phyloP scores from a whole-genome alignment of 2,329 filamentous ascomycete genomes.

The Arachnopeziza araneosa region DNA sequence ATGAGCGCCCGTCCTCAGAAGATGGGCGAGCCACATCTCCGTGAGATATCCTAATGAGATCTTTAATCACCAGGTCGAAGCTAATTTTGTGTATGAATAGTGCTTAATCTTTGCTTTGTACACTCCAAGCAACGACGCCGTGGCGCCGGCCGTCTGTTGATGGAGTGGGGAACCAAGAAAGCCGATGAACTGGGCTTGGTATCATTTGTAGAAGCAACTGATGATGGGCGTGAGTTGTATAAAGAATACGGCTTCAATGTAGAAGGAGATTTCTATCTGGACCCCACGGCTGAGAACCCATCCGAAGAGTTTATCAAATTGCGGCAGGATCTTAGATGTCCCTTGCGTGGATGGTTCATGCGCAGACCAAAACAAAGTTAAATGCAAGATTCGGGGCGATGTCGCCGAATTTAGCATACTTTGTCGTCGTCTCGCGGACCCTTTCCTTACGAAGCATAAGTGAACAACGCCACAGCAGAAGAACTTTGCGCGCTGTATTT shows the following conservation, averaged over 20 bases:
- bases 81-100: conserved; percentile 11
- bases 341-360: conserved; percentile 1
- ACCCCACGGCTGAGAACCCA: neutral
- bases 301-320: conserved; percentile 1
- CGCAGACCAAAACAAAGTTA: no score
- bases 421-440: no score
- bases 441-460: no score
- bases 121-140: conserved; percentile 24
- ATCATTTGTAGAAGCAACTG: conserved; percentile 1
- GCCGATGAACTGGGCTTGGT: conserved; percentile 6
- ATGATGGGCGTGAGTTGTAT: conserved; percentile 6
- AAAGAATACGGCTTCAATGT: conserved; percentile 1
- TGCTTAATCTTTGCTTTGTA: conserved; percentile 31
- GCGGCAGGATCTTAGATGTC: neutral
- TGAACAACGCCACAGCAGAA: no score
- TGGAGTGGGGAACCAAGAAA: conserved; percentile 8
- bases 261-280: neutral
- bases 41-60: neutral
- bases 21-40: neutral
- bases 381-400: no score
- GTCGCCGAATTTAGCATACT: no score
- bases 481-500: no score
- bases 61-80: neutral
- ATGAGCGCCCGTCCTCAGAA: conserved; percentile 1
- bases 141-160: conserved; percentile 6